Percentiles rank a stretch among this genome's conserved stretches.
Conservation (phyloP, 768 basidiomycete species). For the Gloeophyllum trabeum region DNA sequence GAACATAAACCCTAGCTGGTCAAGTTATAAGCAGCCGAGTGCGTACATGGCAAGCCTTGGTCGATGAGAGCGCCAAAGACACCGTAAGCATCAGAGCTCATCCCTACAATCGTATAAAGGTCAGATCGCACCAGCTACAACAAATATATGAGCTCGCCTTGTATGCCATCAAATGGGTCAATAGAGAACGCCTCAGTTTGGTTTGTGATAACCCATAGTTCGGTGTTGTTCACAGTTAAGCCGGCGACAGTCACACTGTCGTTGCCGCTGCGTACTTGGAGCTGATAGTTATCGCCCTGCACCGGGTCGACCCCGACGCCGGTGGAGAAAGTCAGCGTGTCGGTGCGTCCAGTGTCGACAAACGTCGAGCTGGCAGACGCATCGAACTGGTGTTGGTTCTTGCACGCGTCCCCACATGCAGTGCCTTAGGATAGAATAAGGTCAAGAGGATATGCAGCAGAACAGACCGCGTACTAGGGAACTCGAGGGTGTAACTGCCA, state of each 20-base stretch:
- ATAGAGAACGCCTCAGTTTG: background rate
- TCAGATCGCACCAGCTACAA: background rate
- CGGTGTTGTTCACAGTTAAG: background rate
- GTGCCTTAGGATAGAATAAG: too few species aligned
- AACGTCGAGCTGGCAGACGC: background rate
- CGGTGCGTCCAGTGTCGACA: background rate
- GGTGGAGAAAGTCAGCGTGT: background rate
- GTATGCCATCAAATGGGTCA: background rate
- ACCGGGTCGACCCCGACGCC: background rate
- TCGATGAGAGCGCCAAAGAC: slow-evolving; percentile 34
- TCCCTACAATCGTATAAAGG: background rate
- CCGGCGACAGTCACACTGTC: background rate
- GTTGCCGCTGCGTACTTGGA: background rate
- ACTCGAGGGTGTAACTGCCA: background rate
- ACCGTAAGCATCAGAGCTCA: background rate
- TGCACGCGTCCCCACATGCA: background rate
- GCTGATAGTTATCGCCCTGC: background rate
- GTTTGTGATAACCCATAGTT: background rate
- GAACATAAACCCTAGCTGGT: slow-evolving; percentile 25
- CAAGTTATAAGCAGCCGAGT: slow-evolving; percentile 30
- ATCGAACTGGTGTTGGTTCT: background rate
- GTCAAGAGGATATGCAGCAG: too few species aligned
- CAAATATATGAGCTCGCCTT: too few species aligned
- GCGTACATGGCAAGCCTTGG: slow-evolving; percentile 35
- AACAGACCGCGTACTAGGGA: background rate